Evolutionary conservation across 345 rosid species (phyloP).

Genomic region (Sisymbrium altissimum): DNA sequence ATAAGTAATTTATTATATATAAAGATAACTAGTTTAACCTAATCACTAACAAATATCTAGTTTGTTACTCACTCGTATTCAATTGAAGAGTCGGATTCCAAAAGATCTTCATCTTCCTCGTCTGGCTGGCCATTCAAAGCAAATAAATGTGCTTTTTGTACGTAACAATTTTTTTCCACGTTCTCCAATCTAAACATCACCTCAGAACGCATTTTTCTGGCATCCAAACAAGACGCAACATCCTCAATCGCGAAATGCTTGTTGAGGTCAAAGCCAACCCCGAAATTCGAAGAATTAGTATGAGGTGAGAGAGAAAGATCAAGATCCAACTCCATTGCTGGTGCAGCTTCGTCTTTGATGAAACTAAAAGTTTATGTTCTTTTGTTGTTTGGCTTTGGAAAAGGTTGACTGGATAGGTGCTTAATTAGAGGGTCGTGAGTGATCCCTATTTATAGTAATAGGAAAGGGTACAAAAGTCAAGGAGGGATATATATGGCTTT

Average conservation of each 20-base stretch:
- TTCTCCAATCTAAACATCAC: neutral
- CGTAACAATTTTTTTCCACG: neutral
- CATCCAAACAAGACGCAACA: neutral
- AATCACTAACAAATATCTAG: neutral
- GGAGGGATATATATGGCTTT: slow-evolving; percentile 20
- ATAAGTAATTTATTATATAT: neutral
- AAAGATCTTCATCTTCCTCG: slow-evolving; percentile 46
- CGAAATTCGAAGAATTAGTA: slow-evolving; percentile 3
- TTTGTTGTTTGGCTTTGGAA: slow-evolving; percentile 18
- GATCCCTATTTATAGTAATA: slow-evolving; percentile 22
- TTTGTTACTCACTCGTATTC: slow-evolving; percentile 38
- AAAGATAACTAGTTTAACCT: neutral
- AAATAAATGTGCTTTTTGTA: neutral
- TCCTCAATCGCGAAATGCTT: slow-evolving; percentile 5
- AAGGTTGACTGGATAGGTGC: neutral
- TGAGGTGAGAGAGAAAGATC: slow-evolving; percentile 32
- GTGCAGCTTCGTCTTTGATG: slow-evolving; percentile 14
- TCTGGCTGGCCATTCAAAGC: slow-evolving; percentile 46
- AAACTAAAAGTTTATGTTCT: slow-evolving; percentile 4
- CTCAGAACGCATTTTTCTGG: neutral
- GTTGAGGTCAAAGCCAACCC: slow-evolving; percentile 30
- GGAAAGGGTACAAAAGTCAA: slow-evolving; percentile 12
- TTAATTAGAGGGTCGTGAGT: slow-evolving; percentile 10
- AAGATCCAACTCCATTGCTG: slow-evolving; percentile 31
- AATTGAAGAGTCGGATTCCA: slow-evolving; percentile 30